phyloP scores from a whole-genome alignment of 768 basidiomycete species.

The Psilocybe cubensis region DNA sequence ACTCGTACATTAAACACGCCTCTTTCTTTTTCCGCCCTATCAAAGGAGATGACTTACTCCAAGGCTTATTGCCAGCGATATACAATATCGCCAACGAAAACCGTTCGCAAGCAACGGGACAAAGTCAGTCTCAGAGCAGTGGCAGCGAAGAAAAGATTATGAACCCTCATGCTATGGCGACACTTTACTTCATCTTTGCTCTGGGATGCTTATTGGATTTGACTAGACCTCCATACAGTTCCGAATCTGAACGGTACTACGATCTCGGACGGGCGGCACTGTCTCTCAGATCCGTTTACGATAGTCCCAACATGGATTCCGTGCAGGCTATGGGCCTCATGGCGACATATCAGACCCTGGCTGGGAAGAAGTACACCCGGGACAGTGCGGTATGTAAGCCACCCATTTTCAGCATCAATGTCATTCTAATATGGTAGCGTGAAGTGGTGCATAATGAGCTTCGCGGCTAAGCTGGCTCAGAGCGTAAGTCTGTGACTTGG shows the following conservation, averaged over 20 bases:
- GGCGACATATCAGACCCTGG: conserved; percentile 58
- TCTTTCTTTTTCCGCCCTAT: conserved; percentile 55
- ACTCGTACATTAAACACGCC: conserved; percentile 48
- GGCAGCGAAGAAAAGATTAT: conserved; percentile 2
- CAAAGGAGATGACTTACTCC: conserved; percentile 49
- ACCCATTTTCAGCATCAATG: conserved; percentile 16
- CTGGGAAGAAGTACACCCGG: conserved; percentile 54
- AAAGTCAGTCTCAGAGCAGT: conserved; percentile 1
- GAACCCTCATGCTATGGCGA: conserved; percentile 53
- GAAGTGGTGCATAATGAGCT: conserved; percentile 55
- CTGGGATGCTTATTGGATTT: conserved; percentile 66
- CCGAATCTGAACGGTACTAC: conserved; percentile 65
- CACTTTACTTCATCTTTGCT: conserved; percentile 61
- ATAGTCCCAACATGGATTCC: conserved; percentile 57
- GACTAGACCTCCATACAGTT: conserved; percentile 49
- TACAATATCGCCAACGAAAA: conserved; percentile 29
- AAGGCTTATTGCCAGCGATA: conserved; percentile 40
- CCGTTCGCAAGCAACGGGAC: conserved; percentile 3
- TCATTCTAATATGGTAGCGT: conserved; percentile 16
- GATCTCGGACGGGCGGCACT: conserved; percentile 59
- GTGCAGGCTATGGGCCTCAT: conserved; percentile 63
- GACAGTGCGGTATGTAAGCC: conserved; percentile 42
- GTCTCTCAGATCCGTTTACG: conserved; percentile 52
- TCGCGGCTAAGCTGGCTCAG: conserved; percentile 64
- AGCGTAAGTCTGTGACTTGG: conserved; percentile 35